phyloP scores from a whole-genome alignment of 495 filamentous ascomycete species.

The Aspergillus sclerotioniger region DNA sequence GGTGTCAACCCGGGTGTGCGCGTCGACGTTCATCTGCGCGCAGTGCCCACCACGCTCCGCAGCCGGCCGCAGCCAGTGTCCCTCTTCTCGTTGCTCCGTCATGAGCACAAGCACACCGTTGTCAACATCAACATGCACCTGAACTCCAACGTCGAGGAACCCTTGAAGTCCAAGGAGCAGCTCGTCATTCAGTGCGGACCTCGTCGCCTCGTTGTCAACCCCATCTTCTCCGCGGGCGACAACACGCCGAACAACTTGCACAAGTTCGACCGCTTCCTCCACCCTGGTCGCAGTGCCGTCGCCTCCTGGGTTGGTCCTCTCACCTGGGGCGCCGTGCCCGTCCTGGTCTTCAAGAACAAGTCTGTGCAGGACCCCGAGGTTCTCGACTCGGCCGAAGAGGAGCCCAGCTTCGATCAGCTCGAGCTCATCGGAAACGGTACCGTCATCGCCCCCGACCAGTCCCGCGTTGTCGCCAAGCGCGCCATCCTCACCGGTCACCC shows the following conservation, averaged over 20 bases:
- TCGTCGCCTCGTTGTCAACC: constrained; percentile 80
- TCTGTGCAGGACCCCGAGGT: constrained; percentile 38
- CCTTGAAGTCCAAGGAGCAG: constrained; percentile 86
- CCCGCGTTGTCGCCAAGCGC: constrained; percentile 86
- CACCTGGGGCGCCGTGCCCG: constrained; percentile 87
- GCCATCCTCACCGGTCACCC: constrained; percentile 94
- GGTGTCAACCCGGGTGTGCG: constrained; percentile 80
- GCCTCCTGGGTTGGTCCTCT: constrained; percentile 88
- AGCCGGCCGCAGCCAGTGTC: constrained; percentile 59
- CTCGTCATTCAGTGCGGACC: constrained; percentile 86
- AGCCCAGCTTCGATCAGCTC: constrained; percentile 43
- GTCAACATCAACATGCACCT: constrained; percentile 85
- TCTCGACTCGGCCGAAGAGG: constrained; percentile 37
- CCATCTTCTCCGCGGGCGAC: constrained; percentile 79
- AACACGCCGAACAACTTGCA: constrained; percentile 92
- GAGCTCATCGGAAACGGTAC: constrained; percentile 83
- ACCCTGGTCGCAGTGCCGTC: constrained; percentile 86
- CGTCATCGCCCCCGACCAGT: constrained; percentile 70
- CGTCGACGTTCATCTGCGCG: constrained; percentile 75
- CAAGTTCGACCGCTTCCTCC: constrained; percentile 91
- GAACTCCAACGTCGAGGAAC: constrained; percentile 63
- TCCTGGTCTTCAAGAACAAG: constrained; percentile 74
- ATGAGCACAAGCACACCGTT: constrained; percentile 90
- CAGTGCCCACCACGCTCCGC: constrained; percentile 61
- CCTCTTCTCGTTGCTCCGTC: constrained; percentile 81